Evolutionary conservation across 176 grass and related monocot species (phyloP).

Genomic region (Oryza officinalis): DNA sequence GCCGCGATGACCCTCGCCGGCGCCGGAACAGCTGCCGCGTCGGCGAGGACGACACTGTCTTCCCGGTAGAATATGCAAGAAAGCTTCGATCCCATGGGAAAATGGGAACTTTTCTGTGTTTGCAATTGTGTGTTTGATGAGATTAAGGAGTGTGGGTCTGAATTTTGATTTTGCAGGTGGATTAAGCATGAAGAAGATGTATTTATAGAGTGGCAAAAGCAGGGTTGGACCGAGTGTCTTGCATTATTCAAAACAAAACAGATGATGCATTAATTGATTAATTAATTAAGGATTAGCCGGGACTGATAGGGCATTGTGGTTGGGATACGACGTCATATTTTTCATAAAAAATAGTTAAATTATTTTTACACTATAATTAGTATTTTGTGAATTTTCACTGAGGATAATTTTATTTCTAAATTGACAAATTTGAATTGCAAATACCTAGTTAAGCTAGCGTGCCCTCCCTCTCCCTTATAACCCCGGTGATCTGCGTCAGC

Average conservation of each 20-base stretch:
- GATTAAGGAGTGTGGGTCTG: neutral
- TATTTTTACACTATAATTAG: no score
- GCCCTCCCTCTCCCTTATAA: no score
- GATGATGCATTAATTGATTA: neutral
- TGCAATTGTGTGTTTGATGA: neutral
- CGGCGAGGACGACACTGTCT: constrained; percentile 32
- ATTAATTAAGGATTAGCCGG: neutral
- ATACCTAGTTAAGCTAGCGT: neutral
- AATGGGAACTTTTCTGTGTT: no score
- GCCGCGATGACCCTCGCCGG: constrained; percentile 40
- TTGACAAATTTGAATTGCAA: neutral
- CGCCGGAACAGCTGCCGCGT: neutral
- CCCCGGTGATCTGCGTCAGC: no score
- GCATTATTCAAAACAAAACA: neutral
- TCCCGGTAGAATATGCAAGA: constrained; percentile 25
- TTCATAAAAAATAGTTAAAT: no score
- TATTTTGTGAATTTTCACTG: neutral
- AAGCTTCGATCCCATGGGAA: constrained; percentile 41
- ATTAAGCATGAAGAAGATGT: neutral
- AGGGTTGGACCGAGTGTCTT: neutral
- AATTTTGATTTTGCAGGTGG: neutral
- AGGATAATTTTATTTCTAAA: no score
- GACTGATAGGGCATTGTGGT: neutral
- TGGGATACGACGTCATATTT: no score
- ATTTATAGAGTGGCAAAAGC: neutral